Base-by-base conservation (phyloP, 2,329 filamentous ascomycete genomes). In the Fonsecaea monophora region DNA sequence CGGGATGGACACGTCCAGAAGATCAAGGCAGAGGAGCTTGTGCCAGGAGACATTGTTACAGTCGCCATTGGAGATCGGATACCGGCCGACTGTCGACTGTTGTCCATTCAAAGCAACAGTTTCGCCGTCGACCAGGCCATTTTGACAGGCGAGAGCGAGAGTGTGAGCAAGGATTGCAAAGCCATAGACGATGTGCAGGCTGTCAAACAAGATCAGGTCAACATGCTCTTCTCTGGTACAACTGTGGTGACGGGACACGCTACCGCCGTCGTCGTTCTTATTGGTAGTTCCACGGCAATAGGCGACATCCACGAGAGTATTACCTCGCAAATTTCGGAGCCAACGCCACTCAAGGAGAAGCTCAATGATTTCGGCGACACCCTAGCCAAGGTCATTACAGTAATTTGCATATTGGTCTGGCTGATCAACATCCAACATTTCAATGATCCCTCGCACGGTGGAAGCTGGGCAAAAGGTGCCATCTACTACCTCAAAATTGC, bases 401-500 rank as follows among this genome's bases (percentile, higher is more conserved):
- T 94, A 68, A 99, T 99, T 75, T 99, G 96, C 80, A 84, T 98
- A 71, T 83, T 97, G 65, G 95, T 99, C 74, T 99, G 95, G 95
- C 84, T 98, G 68, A 99, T 99, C 85, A 99, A 99, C 82, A 92
- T 98, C 73, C 90, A 92, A 75, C 92, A 99, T 83, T 99, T 99
- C 85, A 95, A 88, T 76, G 95, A 99, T 75, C 92, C 94, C 34
- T 90, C 91, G 71, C 94, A 97, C 74, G 96, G 95, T 74, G 95
- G 95, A 74, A 91, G 88, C 79, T 97, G 93, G 90, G 87, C 92
- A 70, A 99, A 98, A 84, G 95, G 95, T 67, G 95, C 95, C 67
- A 98, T 99, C 76, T 99, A 99, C 85, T 99, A 99, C 80, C 88
- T 99, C 75, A 99, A 99, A 85, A 99, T 99, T 77, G 95, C 95